phyloP scores from a whole-genome alignment of 192 early-diverging fungal genomes.

The Umbelopsis isabellina region DNA sequence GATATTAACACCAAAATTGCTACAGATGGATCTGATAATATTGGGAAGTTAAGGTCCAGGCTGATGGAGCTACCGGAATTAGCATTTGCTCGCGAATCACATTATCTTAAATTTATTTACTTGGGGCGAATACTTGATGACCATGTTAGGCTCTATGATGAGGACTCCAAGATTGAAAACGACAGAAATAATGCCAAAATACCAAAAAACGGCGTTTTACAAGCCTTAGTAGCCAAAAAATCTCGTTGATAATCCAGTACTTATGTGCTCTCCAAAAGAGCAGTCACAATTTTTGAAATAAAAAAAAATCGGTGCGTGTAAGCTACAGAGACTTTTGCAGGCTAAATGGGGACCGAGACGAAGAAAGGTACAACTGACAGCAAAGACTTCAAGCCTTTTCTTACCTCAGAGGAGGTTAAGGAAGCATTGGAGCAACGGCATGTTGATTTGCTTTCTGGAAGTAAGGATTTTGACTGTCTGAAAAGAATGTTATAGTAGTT shows the following conservation, averaged over 20 bases:
- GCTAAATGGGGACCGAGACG: conserved; percentile 14
- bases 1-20: conserved; percentile 25
- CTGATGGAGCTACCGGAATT: conserved; percentile 29
- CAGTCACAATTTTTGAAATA: conserved; percentile 10
- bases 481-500: not conserved
- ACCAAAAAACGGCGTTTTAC: conserved; percentile 2
- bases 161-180: conserved; percentile 1
- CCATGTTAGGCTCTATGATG: conserved; percentile 14
- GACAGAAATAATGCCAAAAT: conserved; percentile 13
- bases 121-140: conserved; percentile 51
- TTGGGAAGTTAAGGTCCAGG: conserved; percentile 33
- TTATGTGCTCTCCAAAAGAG: not conserved
- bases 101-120: conserved; percentile 49
- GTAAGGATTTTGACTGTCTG: not conserved
- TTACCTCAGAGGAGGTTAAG: not conserved
- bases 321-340: not conserved
- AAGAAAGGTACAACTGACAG: not conserved
- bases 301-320: not conserved
- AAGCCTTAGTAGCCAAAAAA: conserved; percentile 7
- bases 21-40: conserved; percentile 32
- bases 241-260: too few relatives aligned
- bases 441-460: conserved; percentile 14
- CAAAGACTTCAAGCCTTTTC: conserved; percentile 15
- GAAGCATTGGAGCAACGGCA: conserved; percentile 17
- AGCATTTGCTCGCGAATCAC: conserved; percentile 18